A percentile compares a stretch with the other conserved stretches of the same genome.
phyloP scores from a whole-genome alignment of 495 filamentous ascomycete species.

The Penicillium odoratum region DNA sequence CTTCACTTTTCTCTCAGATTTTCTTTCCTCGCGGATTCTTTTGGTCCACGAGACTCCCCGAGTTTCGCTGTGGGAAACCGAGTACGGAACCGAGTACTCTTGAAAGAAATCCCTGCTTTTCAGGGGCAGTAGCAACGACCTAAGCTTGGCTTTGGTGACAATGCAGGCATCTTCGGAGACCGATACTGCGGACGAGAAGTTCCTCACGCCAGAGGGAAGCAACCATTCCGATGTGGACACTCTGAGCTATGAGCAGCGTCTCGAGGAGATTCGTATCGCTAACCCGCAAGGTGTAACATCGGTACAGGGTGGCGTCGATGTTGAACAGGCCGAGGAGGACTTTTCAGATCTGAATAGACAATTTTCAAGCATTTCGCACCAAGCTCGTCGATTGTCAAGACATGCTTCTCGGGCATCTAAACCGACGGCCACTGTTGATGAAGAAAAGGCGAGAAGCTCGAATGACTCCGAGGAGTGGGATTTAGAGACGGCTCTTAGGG shows the following conservation, averaged over 20 bases:
- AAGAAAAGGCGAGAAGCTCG: constrained; percentile 50
- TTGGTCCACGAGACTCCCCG: not conserved
- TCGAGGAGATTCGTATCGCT: constrained; percentile 31
- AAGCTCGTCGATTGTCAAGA: constrained; percentile 42
- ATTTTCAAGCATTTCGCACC: constrained; percentile 65
- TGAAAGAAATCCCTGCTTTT: not conserved
- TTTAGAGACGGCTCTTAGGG: constrained; percentile 66
- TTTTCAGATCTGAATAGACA: constrained; percentile 75
- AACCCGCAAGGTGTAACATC: constrained; percentile 49
- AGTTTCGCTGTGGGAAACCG: not conserved
- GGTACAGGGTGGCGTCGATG: constrained; percentile 57
- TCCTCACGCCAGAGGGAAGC: constrained; percentile 14
- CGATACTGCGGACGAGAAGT: constrained; percentile 22
- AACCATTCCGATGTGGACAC: constrained; percentile 30
- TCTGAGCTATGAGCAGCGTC: constrained; percentile 31
- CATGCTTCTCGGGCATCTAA: constrained; percentile 46
- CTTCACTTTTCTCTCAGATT: not conserved
- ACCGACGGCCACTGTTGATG: constrained; percentile 34
- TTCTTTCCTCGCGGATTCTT: not conserved
- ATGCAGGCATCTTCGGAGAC: not conserved
- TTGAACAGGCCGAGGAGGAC: constrained; percentile 71
- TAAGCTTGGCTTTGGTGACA: not conserved
- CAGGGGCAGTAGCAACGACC: not conserved
- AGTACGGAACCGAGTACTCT: no score
- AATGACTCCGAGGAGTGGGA: constrained; percentile 64